Evolutionary conservation across 2,329 filamentous ascomycete genomes (phyloP).

Genomic region (Ophiocordyceps camponoti-floridani): DNA sequence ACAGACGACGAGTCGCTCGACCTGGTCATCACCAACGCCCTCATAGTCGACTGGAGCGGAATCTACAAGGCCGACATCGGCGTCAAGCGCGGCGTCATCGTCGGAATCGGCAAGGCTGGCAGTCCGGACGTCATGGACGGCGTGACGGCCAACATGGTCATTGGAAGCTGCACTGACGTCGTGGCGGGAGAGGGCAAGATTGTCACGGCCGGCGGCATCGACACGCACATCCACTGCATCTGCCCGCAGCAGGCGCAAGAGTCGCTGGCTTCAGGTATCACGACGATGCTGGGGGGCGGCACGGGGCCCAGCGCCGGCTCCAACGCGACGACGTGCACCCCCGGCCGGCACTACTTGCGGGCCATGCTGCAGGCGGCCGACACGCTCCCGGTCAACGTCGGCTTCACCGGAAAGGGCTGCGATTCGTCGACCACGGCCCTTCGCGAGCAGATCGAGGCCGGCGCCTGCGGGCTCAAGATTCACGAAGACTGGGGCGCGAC

Average conservation of each 20-base stretch:
- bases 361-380: conserved; percentile 87
- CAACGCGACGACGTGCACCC: conserved; percentile 85
- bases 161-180: conserved; percentile 81
- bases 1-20: conserved; percentile 58
- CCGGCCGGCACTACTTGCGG: conserved; percentile 63
- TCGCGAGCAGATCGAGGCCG: conserved; percentile 64
- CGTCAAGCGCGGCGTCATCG: conserved; percentile 72
- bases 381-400: conserved; percentile 64
- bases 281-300: conserved; percentile 78
- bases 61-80: conserved; percentile 97
- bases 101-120: conserved; percentile 82
- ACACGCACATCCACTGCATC: conserved; percentile 87
- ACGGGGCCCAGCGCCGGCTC: conserved; percentile 81
- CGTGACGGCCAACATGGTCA: conserved; percentile 58
- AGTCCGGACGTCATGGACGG: conserved; percentile 97
- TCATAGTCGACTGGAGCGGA: conserved; percentile 79
- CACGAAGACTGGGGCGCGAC: conserved; percentile 95
- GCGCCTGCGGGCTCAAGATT: conserved; percentile 78
- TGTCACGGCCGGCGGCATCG: conserved; percentile 75
- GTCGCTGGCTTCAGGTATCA: conserved; percentile 69
- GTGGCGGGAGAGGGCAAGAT: conserved; percentile 84
- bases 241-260: conserved; percentile 85
- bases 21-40: conserved; percentile 72
- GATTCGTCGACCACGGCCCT: conserved; percentile 56
- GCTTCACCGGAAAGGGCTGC: conserved; percentile 88